Conservation (phyloP, 2,329 filamentous ascomycete genomes). For the Leptographium flavum region DNA sequence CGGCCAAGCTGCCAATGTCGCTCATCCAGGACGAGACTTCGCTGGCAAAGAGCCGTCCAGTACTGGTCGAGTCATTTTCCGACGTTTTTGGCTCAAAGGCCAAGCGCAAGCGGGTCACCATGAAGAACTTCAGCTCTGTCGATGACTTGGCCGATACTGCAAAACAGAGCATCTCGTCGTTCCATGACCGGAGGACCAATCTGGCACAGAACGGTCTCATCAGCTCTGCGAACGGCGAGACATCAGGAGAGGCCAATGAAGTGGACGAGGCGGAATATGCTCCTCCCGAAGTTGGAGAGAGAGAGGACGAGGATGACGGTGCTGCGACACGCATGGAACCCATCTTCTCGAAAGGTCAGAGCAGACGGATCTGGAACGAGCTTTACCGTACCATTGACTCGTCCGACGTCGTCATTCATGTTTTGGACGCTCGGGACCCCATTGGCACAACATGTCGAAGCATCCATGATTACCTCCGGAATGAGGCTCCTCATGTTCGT, state of each 20-base stretch:
- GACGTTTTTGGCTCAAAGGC: slow-evolving; percentile 90
- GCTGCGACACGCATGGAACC: slow-evolving; percentile 54
- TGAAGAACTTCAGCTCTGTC: slow-evolving; percentile 55
- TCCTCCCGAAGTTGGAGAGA: slow-evolving; percentile 7
- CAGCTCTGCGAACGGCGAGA: not conserved
- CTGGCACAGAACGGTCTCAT: slow-evolving; percentile 63
- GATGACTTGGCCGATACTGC: slow-evolving; percentile 70
- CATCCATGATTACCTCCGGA: slow-evolving; percentile 83
- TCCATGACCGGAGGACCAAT: slow-evolving; percentile 50
- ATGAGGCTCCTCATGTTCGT: slow-evolving; percentile 66
- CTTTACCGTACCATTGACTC: slow-evolving; percentile 69
- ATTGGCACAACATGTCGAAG: slow-evolving; percentile 79
- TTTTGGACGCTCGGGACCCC: slow-evolving; percentile 79
- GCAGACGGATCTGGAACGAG: slow-evolving; percentile 95
- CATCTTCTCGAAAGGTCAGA: slow-evolving; percentile 89
- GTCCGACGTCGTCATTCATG: slow-evolving; percentile 90
- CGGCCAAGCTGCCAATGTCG: slow-evolving; percentile 93
- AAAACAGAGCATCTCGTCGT: slow-evolving; percentile 66
- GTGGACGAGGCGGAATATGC: slow-evolving; percentile 24
- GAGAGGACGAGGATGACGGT: slow-evolving; percentile 14
- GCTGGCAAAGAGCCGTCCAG: slow-evolving; percentile 47
- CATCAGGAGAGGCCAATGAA: slow-evolving; percentile 13
- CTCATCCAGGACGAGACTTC: slow-evolving; percentile 65
- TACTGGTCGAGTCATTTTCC: slow-evolving; percentile 40
- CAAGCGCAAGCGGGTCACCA: slow-evolving; percentile 73